phyloP scores from a whole-genome alignment of 1,139 yeast genomes.

The Pichia sp. region DNA sequence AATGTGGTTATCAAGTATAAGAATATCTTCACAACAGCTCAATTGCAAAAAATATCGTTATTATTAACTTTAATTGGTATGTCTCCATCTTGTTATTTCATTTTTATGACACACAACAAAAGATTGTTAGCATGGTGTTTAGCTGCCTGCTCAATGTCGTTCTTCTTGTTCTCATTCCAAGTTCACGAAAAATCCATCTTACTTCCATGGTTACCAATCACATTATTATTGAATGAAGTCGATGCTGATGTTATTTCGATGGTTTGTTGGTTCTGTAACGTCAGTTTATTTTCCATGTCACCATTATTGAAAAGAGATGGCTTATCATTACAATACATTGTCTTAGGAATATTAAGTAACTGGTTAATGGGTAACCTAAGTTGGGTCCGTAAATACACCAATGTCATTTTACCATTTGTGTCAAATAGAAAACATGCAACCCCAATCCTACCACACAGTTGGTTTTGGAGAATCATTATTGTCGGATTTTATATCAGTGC shows the following conservation, averaged over 20 bases:
- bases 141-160: conserved; percentile 83
- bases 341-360: conserved; percentile 62
- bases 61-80: conserved; percentile 63
- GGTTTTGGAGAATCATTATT: conserved; percentile 58
- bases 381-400: conserved; percentile 43
- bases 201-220: conserved; percentile 83
- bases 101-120: conserved; percentile 48
- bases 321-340: conserved; percentile 67
- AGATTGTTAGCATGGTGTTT: conserved; percentile 69
- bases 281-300: conserved; percentile 82
- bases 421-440: conserved; percentile 35
- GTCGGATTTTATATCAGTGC: conserved; percentile 58
- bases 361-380: conserved; percentile 75
- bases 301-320: conserved; percentile 82
- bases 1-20: conserved; percentile 76
- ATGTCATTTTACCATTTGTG: conserved; percentile 30
- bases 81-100: conserved; percentile 59
- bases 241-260: conserved; percentile 63
- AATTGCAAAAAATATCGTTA: conserved; percentile 64
- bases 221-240: conserved; percentile 61
- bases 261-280: conserved; percentile 84
- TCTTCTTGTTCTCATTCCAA: conserved; percentile 88
- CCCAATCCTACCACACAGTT: conserved; percentile 48
- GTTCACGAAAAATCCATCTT: conserved; percentile 94
- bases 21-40: conserved; percentile 48